Conservation (phyloP, 345 rosid genomes). For the Cardamine resedifolia region DNA sequence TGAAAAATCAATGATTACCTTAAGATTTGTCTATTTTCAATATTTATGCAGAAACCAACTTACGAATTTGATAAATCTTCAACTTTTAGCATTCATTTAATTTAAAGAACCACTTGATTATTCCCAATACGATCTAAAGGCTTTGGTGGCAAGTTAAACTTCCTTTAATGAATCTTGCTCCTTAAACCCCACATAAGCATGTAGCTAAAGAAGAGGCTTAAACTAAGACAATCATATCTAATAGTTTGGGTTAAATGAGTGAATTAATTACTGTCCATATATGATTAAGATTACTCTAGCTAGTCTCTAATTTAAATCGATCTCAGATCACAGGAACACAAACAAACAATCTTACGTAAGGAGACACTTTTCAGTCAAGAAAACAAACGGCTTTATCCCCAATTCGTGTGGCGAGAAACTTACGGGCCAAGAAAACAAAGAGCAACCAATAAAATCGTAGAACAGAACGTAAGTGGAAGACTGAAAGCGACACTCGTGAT, state of each 20-base stretch:
- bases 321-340: background rate
- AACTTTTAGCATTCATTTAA: background rate
- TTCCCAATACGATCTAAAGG: background rate
- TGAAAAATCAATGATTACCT: no score
- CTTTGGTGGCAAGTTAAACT: background rate
- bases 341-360: slow-evolving; percentile 22
- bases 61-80: background rate
- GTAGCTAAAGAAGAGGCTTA: background rate
- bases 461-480: slow-evolving; percentile 17
- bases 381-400: slow-evolving; percentile 3
- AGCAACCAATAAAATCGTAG: slow-evolving; percentile 9
- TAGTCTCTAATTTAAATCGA: background rate
- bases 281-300: background rate
- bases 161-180: background rate
- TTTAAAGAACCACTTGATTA: background rate
- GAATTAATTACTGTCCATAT: no score
- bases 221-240: background rate
- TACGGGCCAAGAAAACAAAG: slow-evolving; percentile 20
- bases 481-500: slow-evolving; percentile 5
- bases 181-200: background rate
- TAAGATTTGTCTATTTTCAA: no score
- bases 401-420: slow-evolving; percentile 13
- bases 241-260: background rate
- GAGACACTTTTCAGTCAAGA: slow-evolving; percentile 23
- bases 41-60: no score